Evolutionary conservation across 371 early-diverging fungal genomes (phyloP).

Genomic region (Mortierella sp.): DNA sequence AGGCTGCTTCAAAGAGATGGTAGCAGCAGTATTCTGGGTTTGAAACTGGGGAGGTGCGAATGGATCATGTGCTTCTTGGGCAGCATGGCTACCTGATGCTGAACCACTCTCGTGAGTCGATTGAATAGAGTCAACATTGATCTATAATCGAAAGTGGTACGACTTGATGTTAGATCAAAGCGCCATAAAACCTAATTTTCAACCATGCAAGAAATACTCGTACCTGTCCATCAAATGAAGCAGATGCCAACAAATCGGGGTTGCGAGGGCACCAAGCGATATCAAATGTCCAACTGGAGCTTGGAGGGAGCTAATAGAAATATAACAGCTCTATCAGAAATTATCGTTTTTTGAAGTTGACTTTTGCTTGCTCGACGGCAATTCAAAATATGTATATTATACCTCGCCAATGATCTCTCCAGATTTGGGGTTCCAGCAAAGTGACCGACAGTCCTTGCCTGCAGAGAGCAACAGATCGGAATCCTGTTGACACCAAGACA

Average conservation of each 20-base stretch:
- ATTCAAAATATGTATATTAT: slow-evolving; percentile 61
- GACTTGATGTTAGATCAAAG: neutral
- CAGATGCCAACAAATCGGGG: slow-evolving; percentile 87
- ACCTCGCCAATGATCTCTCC: slow-evolving; percentile 81
- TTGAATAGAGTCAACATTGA: slow-evolving; percentile 88
- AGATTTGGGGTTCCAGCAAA: slow-evolving; percentile 90
- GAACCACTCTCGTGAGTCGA: slow-evolving; percentile 58
- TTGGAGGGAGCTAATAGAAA: slow-evolving; percentile 72
- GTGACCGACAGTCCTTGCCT: slow-evolving; percentile 93
- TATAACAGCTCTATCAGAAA: slow-evolving; percentile 15
- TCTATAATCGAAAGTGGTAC: slow-evolving; percentile 43
- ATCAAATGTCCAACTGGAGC: slow-evolving; percentile 92
- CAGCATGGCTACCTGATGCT: slow-evolving; percentile 34
- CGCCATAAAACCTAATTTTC: no score
- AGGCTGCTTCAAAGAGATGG: slow-evolving; percentile 84
- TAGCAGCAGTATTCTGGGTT: slow-evolving; percentile 41
- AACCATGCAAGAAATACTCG: neutral
- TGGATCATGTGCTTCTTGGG: slow-evolving; percentile 74
- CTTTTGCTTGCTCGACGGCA: neutral
- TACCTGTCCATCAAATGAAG: slow-evolving; percentile 92
- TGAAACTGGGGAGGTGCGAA: slow-evolving; percentile 71
- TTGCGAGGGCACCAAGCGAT: slow-evolving; percentile 94
- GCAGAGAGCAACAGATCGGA: slow-evolving; percentile 87
- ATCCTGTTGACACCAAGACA: slow-evolving; percentile 96
- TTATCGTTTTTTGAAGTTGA: neutral